phyloP scores from a whole-genome alignment of 129 eudicot genomes.

The Arctium lappa region DNA sequence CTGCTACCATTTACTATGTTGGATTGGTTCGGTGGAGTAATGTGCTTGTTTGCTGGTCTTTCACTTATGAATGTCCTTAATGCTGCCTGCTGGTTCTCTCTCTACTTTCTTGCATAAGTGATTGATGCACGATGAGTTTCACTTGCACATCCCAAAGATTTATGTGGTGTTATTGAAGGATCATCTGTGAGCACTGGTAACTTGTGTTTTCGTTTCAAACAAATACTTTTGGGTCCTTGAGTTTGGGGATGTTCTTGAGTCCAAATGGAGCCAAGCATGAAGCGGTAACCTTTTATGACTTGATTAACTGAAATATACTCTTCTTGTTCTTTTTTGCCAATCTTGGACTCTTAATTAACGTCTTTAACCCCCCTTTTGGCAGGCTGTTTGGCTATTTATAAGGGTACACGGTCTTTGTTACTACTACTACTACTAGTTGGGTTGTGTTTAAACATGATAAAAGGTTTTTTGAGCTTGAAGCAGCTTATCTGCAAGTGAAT shows the following conservation, averaged over 20 bases:
- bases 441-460: slow-evolving; percentile 44
- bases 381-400: slow-evolving; percentile 60
- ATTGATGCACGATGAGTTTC: slow-evolving; percentile 44
- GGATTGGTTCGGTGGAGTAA: slow-evolving; percentile 47
- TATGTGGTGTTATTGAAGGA: slow-evolving; percentile 11
- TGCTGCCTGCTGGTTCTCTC: slow-evolving; percentile 61
- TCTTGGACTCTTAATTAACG: slow-evolving; percentile 34
- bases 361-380: slow-evolving; percentile 58
- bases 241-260: slow-evolving; percentile 23
- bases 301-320: slow-evolving; percentile 14
- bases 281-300: slow-evolving; percentile 39
- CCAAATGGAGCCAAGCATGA: slow-evolving; percentile 28
- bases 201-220: slow-evolving; percentile 23
- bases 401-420: slow-evolving; percentile 53
- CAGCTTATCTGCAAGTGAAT: slow-evolving; percentile 39
- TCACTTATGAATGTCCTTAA: slow-evolving; percentile 46
- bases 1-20: slow-evolving; percentile 55
- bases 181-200: slow-evolving; percentile 9
- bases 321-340: neutral
- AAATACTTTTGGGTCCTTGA: slow-evolving; percentile 41
- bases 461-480: slow-evolving; percentile 40
- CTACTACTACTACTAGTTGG: slow-evolving; percentile 33
- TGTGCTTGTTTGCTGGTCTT: slow-evolving; percentile 49
- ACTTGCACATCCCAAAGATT: slow-evolving; percentile 28
- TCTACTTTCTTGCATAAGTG: slow-evolving; percentile 52